phyloP scores from a whole-genome alignment of 2,329 filamentous ascomycete genomes.

The Pochonia chlamydosporia region DNA sequence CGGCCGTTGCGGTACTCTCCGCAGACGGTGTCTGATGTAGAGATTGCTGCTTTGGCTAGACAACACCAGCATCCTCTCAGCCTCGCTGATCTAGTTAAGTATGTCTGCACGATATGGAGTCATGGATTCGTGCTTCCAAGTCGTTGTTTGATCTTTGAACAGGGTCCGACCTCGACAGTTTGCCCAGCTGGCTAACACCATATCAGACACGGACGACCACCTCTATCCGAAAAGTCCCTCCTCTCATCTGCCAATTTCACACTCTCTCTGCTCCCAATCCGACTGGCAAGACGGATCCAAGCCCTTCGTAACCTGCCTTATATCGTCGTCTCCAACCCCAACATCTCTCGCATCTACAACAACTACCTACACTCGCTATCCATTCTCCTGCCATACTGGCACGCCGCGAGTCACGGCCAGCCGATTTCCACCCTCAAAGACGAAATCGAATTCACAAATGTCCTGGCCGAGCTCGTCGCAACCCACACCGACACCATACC shows the following conservation, averaged over 20 bases:
- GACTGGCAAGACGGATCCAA: constrained; percentile 89
- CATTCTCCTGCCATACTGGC: constrained; percentile 75
- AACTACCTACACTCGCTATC: constrained; percentile 94
- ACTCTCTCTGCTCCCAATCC: constrained; percentile 82
- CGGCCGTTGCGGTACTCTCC: background rate
- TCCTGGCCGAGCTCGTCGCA: constrained; percentile 89
- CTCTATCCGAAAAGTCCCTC: constrained; percentile 72
- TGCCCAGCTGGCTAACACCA: background rate
- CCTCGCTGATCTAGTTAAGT: constrained; percentile 85
- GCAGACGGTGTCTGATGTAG: constrained; percentile 56
- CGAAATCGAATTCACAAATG: constrained; percentile 85
- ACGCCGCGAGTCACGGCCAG: constrained; percentile 38
- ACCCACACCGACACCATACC: constrained; percentile 95
- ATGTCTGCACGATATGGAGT: constrained; percentile 25
- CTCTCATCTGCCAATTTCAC: constrained; percentile 94
- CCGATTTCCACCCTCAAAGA: constrained; percentile 63
- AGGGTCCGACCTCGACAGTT: no score
- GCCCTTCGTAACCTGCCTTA: constrained; percentile 90
- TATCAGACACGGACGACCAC: constrained; percentile 67
- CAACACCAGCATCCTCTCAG: constrained; percentile 76
- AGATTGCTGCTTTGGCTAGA: constrained; percentile 72
- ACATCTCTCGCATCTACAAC: constrained; percentile 89
- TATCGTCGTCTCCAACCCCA: constrained; percentile 96
- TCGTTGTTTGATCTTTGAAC: no score
- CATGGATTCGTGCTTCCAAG: no score